Evolutionary conservation across 192 early-diverging fungal species (phyloP).

Genomic region (Podila clonocystis): DNA sequence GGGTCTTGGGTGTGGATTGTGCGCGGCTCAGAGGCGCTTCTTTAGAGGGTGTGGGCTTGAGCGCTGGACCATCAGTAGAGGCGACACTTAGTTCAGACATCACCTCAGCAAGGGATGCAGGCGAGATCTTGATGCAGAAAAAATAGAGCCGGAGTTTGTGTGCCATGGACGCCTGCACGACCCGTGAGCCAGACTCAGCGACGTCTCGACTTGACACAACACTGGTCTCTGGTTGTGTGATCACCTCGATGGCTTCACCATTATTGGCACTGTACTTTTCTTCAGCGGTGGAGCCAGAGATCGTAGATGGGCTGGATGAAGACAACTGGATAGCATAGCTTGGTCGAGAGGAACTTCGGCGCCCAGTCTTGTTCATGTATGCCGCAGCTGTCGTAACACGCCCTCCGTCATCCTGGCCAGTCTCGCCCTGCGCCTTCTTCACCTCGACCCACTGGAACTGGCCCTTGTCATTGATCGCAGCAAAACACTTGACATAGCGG

Average conservation of each 20-base stretch:
- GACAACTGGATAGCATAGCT: not conserved
- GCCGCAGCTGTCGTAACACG: too few relatives aligned
- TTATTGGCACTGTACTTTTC: not conserved
- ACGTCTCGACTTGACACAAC: not conserved
- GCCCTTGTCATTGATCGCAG: conserved; percentile 18
- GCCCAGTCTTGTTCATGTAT: not conserved
- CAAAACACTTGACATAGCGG: conserved; percentile 41
- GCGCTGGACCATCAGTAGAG: not conserved
- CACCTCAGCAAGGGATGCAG: conserved; percentile 15
- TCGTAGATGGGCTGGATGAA: not conserved
- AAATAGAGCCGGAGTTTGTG: conserved; percentile 45
- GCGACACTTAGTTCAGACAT: conserved; percentile 3
- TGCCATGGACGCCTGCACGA: conserved; percentile 29
- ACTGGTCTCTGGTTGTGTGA: not conserved
- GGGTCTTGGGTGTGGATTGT: not conserved
- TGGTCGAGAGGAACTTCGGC: conserved; percentile 1
- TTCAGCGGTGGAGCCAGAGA: not conserved
- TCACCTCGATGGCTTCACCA: not conserved
- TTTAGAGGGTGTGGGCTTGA: not conserved
- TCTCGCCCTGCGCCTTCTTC: conserved; percentile 5
- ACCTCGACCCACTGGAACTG: conserved; percentile 45
- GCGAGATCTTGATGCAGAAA: conserved; percentile 33
- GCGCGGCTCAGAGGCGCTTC: not conserved
- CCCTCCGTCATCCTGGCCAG: not conserved
- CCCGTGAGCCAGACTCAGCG: not conserved